Conservation (phyloP, 2,329 filamentous ascomycete genomes). For the Xylaria multiplex region DNA sequence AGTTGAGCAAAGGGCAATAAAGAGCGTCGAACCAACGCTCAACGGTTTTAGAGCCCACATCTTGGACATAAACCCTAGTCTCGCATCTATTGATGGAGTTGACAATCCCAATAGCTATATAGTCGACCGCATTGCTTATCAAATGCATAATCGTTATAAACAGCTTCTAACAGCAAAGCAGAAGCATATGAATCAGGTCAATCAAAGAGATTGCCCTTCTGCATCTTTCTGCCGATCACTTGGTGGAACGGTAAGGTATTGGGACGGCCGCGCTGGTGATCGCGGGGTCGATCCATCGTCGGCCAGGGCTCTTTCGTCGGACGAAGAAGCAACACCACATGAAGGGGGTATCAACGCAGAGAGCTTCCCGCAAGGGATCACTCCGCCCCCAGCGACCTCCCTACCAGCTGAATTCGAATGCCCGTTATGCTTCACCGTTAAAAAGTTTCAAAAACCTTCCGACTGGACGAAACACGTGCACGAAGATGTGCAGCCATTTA, state of each 20-base stretch:
- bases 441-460: conserved; percentile 88
- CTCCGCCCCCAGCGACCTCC: conserved; percentile 78
- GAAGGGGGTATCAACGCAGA: conserved; percentile 77
- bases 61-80: conserved; percentile 75
- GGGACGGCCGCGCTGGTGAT: conserved; percentile 69
- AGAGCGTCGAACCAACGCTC: conserved; percentile 75
- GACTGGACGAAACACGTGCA: conserved; percentile 98
- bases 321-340: conserved; percentile 72
- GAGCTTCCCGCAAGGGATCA: conserved; percentile 82
- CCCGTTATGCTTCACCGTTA: conserved; percentile 83
- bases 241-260: conserved; percentile 71
- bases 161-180: conserved; percentile 75
- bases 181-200: conserved; percentile 72
- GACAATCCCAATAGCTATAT: conserved; percentile 65
- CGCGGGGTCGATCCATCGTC: conserved; percentile 67
- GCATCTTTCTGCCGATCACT: conserved; percentile 71
- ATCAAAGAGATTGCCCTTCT: conserved; percentile 65
- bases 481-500: conserved; percentile 92
- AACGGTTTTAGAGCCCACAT: conserved; percentile 83
- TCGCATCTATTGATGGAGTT: conserved; percentile 55
- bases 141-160: conserved; percentile 83
- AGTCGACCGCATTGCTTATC: conserved; percentile 82
- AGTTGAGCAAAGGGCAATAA: conserved; percentile 69
- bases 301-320: conserved; percentile 65
- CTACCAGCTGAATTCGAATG: conserved; percentile 92